Base-by-base conservation (phyloP, 371 early-diverging fungal species). In the Circinella minor region DNA sequence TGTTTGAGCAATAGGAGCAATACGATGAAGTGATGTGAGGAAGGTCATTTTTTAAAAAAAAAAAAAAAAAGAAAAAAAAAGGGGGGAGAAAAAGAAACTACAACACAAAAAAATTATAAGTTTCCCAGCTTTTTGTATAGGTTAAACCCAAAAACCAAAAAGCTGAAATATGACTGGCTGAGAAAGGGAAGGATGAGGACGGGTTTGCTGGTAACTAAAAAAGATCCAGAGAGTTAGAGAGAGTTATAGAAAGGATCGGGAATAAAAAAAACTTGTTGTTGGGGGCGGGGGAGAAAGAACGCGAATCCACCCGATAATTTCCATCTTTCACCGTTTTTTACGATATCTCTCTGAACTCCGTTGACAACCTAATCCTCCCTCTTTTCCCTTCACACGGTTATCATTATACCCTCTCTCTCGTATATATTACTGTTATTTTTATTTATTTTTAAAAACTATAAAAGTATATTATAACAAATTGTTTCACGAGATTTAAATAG, bases 1-100 rank as follows among this genome's bases (percentile, higher is more conserved):
- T 34, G 65, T 34, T 8, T 72, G 36, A 57, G 84, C 80, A 48
- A 75, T 67, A 71, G 84, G 84, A 71, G 81, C 84, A 70, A 83
- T 74, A 74, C 80, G 81, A 55, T 81, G 64, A 61, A 83, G 68
- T 37, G 79, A 75, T 68, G 81, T 66, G 69, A 83, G 80, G 72
- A 83, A 76, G 71, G 83, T 74, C 83, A 83, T 83, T 57, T 18
- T 34, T 55, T n/a, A 20, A 55, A 55, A 55, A 55, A 27, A n/a
- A 34, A 34, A n/a, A 18, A 67, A 67, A 67, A 13, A 49, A 66
- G 55, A 39, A 38, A 36, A 63, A 18, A 57, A 11, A 57, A 34
- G 3, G n/a, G 57, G 34, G 6, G 27, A 55, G 36, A 34, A 55
- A 57, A 57, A 27, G 36, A 43, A 39, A 43, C 6, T 9, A 11